Evolutionary conservation across 2,329 filamentous ascomycete genomes (phyloP), one percentile per base, ranked within the genome.

Genomic region (Paecilomyces variotii): DNA sequence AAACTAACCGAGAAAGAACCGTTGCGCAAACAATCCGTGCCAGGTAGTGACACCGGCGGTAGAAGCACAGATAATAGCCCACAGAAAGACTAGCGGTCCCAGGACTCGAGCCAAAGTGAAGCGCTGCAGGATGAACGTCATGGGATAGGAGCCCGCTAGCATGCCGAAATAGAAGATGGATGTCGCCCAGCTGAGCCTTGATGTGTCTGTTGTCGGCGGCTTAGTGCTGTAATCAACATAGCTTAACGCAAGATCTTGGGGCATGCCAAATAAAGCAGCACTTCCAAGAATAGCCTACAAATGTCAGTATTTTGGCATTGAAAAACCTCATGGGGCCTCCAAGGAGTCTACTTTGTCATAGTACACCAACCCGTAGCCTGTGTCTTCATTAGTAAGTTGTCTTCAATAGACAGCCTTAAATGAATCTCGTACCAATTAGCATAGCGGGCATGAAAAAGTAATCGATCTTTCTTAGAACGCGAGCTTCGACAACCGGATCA

Each of bases 101-200:
- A 91, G 79, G 1, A 88, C 82, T 53, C 80, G 79, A n/a, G 85
- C 82, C 1, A 84, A 79, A 60, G 84, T 78, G 75, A 90, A 88
- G 24, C 83, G 82, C 70, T 91, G 88, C 1, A 90, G 77, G 0
- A 83, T 77, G 60, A 87, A 89, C 0, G 86, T 87, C 82, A 90
- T 85, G 1, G 88, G 88, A 61, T 90, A 91, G 2, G 89, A 76
- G 0, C 88, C 88, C 0, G 82, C 84, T 1, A 92, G 79, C 87
- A 89, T 89, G 39, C 88, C 88, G 64, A 91, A 90, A 76, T 91
- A 91, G 76, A 91, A 91, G 66, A 90, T 79, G 0, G 87, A 90
- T 0, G 87, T 91, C 2, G 88, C 88, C 88, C 88, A 91, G 63
- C 82, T 86, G 28, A 91, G 80, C 10, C 88, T 82, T 0, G 82